phyloP scores from a whole-genome alignment of 257 asterid species.

The Mitragyna speciosa region DNA sequence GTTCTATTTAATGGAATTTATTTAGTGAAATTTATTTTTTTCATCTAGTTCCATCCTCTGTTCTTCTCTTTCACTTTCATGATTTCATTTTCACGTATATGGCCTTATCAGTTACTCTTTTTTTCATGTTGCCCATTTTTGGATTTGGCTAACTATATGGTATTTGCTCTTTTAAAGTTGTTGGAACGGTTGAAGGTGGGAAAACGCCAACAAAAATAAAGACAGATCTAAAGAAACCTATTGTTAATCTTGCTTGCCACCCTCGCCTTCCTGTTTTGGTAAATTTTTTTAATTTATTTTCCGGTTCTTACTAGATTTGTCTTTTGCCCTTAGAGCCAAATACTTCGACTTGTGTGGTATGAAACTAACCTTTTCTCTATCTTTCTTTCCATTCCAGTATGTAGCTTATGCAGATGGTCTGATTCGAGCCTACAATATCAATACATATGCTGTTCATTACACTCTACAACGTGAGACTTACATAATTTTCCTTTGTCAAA shows the following conservation, averaged over 20 bases:
- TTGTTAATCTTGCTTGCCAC: slow-evolving; percentile 97
- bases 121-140: neutral
- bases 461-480: slow-evolving; percentile 85
- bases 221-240: slow-evolving; percentile 98
- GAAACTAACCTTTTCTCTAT: slow-evolving; percentile 23
- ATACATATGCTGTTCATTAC: slow-evolving; percentile 89
- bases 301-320: neutral
- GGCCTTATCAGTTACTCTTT: neutral
- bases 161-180: slow-evolving; percentile 58
- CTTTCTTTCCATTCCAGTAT: slow-evolving; percentile 56
- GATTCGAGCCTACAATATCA: slow-evolving; percentile 93
- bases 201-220: slow-evolving; percentile 97
- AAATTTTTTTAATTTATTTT: slow-evolving; percentile 27
- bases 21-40: neutral
- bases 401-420: slow-evolving; percentile 99
- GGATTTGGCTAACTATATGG: slow-evolving; percentile 24
- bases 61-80: neutral
- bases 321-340: neutral
- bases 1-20: neutral
- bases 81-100: neutral
- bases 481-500: neutral
- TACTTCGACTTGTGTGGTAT: slow-evolving; percentile 10
- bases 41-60: neutral
- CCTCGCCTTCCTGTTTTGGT: slow-evolving; percentile 99
- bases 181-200: slow-evolving; percentile 98